Evolutionary conservation across 495 filamentous ascomycete species (phyloP), one percentile per base, ranked within the genome.

Genomic region (Podospora appendiculata): DNA sequence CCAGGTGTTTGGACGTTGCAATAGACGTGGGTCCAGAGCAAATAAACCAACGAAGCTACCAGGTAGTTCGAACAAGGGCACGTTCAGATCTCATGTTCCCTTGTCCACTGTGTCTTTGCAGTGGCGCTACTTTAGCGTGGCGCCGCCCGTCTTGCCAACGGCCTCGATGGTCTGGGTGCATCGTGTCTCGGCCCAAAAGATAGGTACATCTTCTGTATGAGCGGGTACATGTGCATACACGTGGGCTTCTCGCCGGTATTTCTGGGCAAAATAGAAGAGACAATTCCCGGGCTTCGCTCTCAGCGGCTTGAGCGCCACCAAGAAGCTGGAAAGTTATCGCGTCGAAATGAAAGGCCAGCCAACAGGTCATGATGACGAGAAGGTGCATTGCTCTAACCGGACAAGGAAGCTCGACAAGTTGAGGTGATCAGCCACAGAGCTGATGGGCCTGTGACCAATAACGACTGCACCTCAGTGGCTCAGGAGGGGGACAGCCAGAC

Each of bases 321-420:
- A 47, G 10, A 34, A 32, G 34, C 32, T 8, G 34, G 18, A 35
- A 33, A 32, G 41, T 33, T 44, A 36, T 60, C 41, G 40, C 48
- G 48, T 25, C 19, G 32, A 47, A 2, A 12, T 16, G 13, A 18
- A 32, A 57, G 40, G 46, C n/a, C 41, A 32, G 18, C 14, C 3
- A n/a, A 41, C 42, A 45, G 9, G 34, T 32, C 46, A 53, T 11
- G 25, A 57, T 50, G 50, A 19, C 45, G 44, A 52, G 45, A 50
- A 41, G 50, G 40, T 52, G 54, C 48, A 18, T 45, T 8, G 18
- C 9, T 14, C 17, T 11, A 32, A 49, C 55, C 50, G 19, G 5
- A 58, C 42, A 51, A 50, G 55, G 55, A 58, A 58, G 55, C 47
- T 58, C 35, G 10, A 42, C 47, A 11, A 32, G 45, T 13, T 32